These are phyloP conservation scores for Oemleria cerasiformis DNA, from an alignment of 306 rosid genomes.

Conservation along the genomic window DNA sequence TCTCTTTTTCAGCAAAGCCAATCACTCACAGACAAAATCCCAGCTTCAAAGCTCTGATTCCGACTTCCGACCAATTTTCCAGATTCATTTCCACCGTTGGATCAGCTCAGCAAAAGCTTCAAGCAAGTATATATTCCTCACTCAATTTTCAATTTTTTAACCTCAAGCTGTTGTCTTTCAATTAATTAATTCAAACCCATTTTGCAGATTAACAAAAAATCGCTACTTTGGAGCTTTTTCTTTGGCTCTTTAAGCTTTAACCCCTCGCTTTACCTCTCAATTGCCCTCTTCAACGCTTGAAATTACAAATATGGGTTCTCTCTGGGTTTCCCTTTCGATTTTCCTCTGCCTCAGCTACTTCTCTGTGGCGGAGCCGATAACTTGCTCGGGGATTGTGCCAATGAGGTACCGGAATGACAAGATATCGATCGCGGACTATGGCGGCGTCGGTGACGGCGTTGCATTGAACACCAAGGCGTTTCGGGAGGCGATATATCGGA, in stretches of 20 bases:
- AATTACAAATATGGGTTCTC: conserved; percentile 3
- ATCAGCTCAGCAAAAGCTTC: not conserved
- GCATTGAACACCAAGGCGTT: conserved; percentile 77
- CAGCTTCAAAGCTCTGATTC: not conserved
- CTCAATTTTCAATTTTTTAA: not conserved
- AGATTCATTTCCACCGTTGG: not conserved
- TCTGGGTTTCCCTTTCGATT: conserved; percentile 1
- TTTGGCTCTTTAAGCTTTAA: not conserved
- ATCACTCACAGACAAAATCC: not conserved
- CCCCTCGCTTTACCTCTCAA: not conserved
- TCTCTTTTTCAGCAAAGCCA: not conserved
- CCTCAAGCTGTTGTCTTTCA: not conserved
- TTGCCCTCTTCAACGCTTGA: not conserved
- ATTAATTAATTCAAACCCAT: not conserved
- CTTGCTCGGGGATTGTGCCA: conserved; percentile 77
- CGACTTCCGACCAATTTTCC: not conserved
- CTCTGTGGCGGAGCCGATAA: conserved; percentile 24
- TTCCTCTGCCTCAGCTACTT: not conserved
- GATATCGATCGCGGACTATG: conserved; percentile 64
- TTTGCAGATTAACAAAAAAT: not conserved
- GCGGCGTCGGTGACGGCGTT: conserved; percentile 75
- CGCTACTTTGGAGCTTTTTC: not conserved
- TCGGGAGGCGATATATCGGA: conserved; percentile 62
- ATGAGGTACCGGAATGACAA: conserved; percentile 47
- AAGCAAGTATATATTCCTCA: not conserved